A percentile compares a stretch with the other conserved stretches of the same genome.
phyloP scores from a whole-genome alignment of 2,329 filamentous ascomycete genomes.

The Cyphellophora europaea region DNA sequence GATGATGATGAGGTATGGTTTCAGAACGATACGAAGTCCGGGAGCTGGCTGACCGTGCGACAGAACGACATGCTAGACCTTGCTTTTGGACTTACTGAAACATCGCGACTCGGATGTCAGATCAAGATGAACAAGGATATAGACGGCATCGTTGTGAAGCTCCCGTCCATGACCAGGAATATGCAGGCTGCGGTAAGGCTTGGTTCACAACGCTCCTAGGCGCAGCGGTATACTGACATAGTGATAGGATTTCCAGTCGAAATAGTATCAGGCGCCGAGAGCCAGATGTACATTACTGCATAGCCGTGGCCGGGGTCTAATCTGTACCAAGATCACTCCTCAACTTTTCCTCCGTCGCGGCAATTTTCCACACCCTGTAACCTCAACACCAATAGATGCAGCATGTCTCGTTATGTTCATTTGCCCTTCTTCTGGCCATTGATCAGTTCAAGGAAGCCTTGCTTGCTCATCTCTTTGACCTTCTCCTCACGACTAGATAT shows the following conservation, averaged over 20 bases:
- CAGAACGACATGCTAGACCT: conserved; percentile 80
- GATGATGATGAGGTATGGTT: conserved; percentile 51
- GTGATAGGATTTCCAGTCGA: not conserved
- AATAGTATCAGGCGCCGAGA: no score
- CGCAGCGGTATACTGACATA: not conserved
- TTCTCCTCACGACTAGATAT: conserved; percentile 74
- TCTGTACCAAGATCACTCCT: no score
- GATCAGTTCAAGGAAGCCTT: conserved; percentile 91
- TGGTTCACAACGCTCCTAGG: no score
- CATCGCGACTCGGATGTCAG: conserved; percentile 75
- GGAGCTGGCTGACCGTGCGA: not conserved
- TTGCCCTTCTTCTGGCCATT: conserved; percentile 37
- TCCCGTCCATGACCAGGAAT: conserved; percentile 92
- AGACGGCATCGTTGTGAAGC: conserved; percentile 72
- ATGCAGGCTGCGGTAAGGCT: conserved; percentile 65
- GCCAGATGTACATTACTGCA: no score
- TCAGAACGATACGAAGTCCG: not conserved
- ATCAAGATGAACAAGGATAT: conserved; percentile 85
- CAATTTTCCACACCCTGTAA: no score
- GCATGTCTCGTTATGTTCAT: no score
- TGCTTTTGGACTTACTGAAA: conserved; percentile 84
- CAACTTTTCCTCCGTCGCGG: no score
- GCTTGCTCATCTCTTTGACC: conserved; percentile 91
- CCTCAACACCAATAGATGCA: no score
- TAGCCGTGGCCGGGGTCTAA: no score